These are phyloP conservation scores for Didymosphaeria variabile DNA, from an alignment of 2,329 filamentous ascomycete species.

Conservation along the genomic window DNA sequence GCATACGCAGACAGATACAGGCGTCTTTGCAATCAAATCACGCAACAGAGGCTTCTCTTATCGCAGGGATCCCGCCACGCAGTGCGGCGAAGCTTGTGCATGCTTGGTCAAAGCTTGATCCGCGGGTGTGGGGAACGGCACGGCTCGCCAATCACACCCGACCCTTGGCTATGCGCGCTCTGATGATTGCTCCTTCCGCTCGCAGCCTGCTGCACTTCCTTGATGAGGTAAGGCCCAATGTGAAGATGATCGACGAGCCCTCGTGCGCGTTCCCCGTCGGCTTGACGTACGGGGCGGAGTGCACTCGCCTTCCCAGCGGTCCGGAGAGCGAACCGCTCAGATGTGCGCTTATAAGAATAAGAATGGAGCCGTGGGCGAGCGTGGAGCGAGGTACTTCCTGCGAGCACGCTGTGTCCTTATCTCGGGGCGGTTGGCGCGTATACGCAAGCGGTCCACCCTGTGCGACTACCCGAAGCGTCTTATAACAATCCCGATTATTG, in stretches of 20 bases:
- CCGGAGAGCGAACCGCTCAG: not conserved
- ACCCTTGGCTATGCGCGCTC: not conserved
- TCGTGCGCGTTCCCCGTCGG: not conserved
- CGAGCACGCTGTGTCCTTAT: not conserved
- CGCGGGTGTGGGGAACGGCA: not conserved
- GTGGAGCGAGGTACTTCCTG: not conserved
- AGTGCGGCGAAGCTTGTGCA: conserved; percentile 10
- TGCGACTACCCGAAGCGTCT: not conserved
- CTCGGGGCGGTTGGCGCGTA: not conserved
- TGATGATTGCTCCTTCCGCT: not conserved
- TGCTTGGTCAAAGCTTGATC: conserved; percentile 13
- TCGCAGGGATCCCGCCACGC: not conserved
- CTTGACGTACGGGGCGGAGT: not conserved
- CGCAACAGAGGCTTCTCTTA: not conserved
- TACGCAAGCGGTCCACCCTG: not conserved
- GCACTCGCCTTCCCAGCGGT: not conserved
- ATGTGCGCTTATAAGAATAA: conserved; percentile 4
- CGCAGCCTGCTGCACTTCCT: not conserved
- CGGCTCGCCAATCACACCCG: conserved; percentile 2
- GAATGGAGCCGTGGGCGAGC: not conserved
- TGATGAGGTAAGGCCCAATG: not conserved
- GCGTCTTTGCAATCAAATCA: not conserved
- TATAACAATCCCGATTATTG: not conserved
- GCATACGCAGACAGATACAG: too few species aligned
- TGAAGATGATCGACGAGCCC: conserved; percentile 1